Evolutionary conservation across 1,284 basidiomycete genomes (phyloP), one percentile per base, ranked within the genome.

Genomic region (Cystobasidium slooffiae): DNA sequence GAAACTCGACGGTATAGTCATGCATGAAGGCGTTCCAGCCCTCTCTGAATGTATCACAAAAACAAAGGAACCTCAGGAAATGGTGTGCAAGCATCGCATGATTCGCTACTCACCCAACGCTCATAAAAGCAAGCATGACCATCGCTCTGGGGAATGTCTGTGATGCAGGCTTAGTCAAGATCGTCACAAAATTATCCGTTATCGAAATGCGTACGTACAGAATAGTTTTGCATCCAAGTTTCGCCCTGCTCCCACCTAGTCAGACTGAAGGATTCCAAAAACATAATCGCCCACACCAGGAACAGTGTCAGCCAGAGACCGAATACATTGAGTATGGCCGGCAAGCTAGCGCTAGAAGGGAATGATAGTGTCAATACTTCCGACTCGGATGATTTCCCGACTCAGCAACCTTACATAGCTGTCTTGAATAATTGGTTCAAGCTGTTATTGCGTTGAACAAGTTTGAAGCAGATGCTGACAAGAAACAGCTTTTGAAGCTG

Each of bases 371-470:
- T 39, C 12, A 5, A 24, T 8, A 12, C 44, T 9, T 51, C 31
- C 2, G 31, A 31, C 31, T 18, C 24, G 53, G 14, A 37, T n/a
- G 5, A 18, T 59, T 31, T 67, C 24, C 16, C 47, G 18, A 44
- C 31, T 41, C n/a, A 22, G 24, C 18, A 39, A 7, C 86, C 92
- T 77, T 84, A 94, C 92, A 93, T 87, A 1, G 93, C 92, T 7
- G 94, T 97, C 84, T 97, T 97, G 88, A 98, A 98, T 20, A 99
- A 85, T 83, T 97, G 93, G 80, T 98, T 98, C 75, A 99, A 85
- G 76, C 88, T 89, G 80, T 94, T 90, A 75, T 90, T 91, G 65
- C 92, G 88, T 81, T 97, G 93, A 0, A 97, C 92, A 24, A 99
- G 87, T 83, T 99, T 99, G 86, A 98, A 90, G 0, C 93, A 90